phyloP scores from a whole-genome alignment of 306 rosid species.

The Vicia faba region DNA sequence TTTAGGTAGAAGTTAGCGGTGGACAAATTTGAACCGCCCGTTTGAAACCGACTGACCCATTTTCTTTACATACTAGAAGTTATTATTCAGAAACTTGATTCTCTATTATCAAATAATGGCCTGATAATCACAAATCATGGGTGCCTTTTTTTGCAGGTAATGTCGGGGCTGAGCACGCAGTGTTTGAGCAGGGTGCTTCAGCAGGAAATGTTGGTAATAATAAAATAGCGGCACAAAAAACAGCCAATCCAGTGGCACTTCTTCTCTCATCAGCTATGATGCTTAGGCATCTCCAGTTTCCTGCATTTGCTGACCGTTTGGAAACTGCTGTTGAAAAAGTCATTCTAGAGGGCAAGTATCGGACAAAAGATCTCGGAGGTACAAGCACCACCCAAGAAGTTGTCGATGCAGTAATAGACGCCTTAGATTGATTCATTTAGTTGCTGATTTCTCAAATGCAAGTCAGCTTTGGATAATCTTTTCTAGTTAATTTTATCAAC shows the following conservation, averaged over 20 bases:
- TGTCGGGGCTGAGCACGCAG: slow-evolving; percentile 89
- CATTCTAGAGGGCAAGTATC: slow-evolving; percentile 63
- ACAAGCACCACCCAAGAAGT: slow-evolving; percentile 80
- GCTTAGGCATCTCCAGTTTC: slow-evolving; percentile 96
- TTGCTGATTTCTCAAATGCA: slow-evolving; percentile 22
- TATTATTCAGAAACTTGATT: slow-evolving; percentile 9
- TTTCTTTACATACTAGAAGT: no score
- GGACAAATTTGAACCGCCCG: no score
- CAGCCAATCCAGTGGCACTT: slow-evolving; percentile 89
- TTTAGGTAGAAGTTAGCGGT: not conserved
- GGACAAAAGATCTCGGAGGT: slow-evolving; percentile 91
- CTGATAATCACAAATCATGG: not conserved
- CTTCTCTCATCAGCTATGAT: slow-evolving; percentile 95
- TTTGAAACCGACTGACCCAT: no score
- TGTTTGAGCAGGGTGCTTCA: slow-evolving; percentile 97
- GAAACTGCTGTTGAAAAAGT: slow-evolving; percentile 82
- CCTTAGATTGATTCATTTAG: slow-evolving; percentile 57
- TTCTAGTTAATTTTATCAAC: slow-evolving; percentile 29
- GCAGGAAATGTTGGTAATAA: slow-evolving; percentile 92
- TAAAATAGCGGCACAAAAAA: slow-evolving; percentile 57
- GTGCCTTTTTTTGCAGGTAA: slow-evolving; percentile 58
- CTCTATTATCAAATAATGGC: slow-evolving; percentile 4
- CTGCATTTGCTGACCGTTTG: slow-evolving; percentile 87
- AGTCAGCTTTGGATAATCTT: slow-evolving; percentile 36
- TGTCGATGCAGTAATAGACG: slow-evolving; percentile 73